Base-by-base conservation (phyloP, 352 stramenopile genomes). In the Pelagophyceae sp. region DNA sequence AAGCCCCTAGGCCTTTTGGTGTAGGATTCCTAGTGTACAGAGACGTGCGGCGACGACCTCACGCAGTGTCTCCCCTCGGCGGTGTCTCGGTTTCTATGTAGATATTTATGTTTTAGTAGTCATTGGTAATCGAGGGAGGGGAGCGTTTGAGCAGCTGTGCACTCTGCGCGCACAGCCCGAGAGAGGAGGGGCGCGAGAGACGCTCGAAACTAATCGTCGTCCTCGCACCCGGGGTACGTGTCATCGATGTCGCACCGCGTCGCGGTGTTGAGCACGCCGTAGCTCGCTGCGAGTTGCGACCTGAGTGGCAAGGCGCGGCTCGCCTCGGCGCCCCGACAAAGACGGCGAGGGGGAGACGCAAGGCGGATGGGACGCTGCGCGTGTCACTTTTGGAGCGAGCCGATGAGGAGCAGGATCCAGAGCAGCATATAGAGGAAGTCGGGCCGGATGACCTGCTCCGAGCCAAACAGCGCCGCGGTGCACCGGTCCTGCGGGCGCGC, bases 401-500 rank as follows among this genome's bases (percentile, higher is more conserved):
- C 31, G 58, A n/a, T 5, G 58, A 67, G 58, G 58, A 67, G 58
- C 11, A 15, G 15, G 15, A 27, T 31, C 58, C 58, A 67, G 58
- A 67, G 58, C 11, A 67, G 5, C 11, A 67, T n/a, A 27, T 67
- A 67, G 58, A 67, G 29, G 58, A 31, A 67, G 58, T 67, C 58
- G 29, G 58, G 58, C 15, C 23, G 23, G 29, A 67, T 35, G 23
- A 67, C 27, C 29, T 15, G 15, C 5, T 15, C 5, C 58, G 27
- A 15, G 58, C 58, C 27, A 27, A 67, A 67, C 5, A 67, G 15
- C 5, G 23, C 27, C 58, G 15, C 31, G 58, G 58, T 67, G 58
- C 15, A 15, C 29, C 29, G 23, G 58, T 67, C 58, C 58, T 54
- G 45, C 23, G n/a, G n/a, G n/a, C n/a, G n/a, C n/a, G n/a, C n/a